Conservation (phyloP, 2,329 filamentous ascomycete genomes). For the Xylaria multiplex region DNA sequence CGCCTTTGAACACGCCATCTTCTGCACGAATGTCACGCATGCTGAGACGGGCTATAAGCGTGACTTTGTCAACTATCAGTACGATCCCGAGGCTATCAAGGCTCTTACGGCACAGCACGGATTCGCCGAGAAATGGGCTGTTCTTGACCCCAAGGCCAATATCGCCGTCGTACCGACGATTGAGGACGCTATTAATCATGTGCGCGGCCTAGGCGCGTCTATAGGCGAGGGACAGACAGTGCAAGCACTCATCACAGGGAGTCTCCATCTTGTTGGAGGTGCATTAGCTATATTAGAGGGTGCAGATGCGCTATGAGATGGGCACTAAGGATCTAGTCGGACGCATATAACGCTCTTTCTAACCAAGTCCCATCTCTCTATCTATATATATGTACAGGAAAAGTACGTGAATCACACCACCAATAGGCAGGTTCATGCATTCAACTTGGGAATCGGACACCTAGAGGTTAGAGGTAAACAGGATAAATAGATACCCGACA, state of each 20-base stretch:
- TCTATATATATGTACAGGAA: not conserved
- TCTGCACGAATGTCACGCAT: conserved; percentile 80
- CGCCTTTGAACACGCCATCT: conserved; percentile 77
- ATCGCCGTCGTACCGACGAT: conserved; percentile 63
- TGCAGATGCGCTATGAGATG: conserved; percentile 54
- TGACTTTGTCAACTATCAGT: conserved; percentile 67
- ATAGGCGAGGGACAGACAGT: conserved; percentile 51
- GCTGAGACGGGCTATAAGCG: conserved; percentile 61
- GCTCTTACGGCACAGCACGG: conserved; percentile 63
- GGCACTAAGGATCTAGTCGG: not conserved
- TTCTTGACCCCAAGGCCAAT: conserved; percentile 58
- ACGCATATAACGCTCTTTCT: not conserved
- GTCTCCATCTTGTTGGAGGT: conserved; percentile 70
- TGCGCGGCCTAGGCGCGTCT: conserved; percentile 51
- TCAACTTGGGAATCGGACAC: conserved; percentile 27
- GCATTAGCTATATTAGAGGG: conserved; percentile 61
- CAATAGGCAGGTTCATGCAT: conserved; percentile 24
- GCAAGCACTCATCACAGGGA: conserved; percentile 68
- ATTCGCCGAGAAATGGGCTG: conserved; percentile 63
- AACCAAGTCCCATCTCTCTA: not conserved
- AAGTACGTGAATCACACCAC: not conserved
- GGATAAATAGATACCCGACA: conserved; percentile 31
- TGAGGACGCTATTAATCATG: conserved; percentile 63
- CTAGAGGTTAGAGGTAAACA: conserved; percentile 30
- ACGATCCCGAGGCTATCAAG: conserved; percentile 62